Conservation (phyloP, 2,329 filamentous ascomycete species). For the Cercospora sp. region DNA sequence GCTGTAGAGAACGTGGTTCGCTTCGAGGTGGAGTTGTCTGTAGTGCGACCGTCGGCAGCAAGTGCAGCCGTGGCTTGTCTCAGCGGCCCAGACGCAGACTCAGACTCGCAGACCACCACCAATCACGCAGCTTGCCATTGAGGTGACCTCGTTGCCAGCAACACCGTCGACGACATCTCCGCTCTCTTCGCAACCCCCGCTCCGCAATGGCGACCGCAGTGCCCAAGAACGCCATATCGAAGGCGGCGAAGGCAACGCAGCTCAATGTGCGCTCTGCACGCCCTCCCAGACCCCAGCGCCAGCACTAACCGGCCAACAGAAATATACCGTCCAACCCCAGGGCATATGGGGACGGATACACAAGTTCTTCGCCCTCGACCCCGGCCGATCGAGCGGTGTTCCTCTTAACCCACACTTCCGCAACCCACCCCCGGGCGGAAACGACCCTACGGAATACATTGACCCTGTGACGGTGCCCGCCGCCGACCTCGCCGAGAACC, state of each 20-base stretch:
- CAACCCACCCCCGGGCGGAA: slow-evolving; percentile 74
- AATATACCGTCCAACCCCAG: slow-evolving; percentile 89
- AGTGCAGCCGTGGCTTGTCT: slow-evolving; percentile 19
- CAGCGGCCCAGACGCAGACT: not conserved
- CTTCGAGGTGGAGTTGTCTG: slow-evolving; percentile 1
- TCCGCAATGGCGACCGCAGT: slow-evolving; percentile 24
- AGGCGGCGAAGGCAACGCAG: slow-evolving; percentile 23
- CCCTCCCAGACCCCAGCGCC: not conserved
- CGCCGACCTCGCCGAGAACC: slow-evolving; percentile 84
- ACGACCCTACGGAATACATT: slow-evolving; percentile 70
- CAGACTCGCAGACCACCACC: slow-evolving; percentile 8
- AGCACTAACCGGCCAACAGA: slow-evolving; percentile 55
- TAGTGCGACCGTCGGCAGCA: slow-evolving; percentile 3
- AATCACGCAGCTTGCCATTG: slow-evolving; percentile 4
- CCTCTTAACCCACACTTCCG: slow-evolving; percentile 93
- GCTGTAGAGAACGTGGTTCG: not conserved
- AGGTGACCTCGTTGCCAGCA: slow-evolving; percentile 1
- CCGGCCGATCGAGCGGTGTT: slow-evolving; percentile 85
- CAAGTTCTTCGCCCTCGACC: slow-evolving; percentile 74
- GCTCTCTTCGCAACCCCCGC: slow-evolving; percentile 1
- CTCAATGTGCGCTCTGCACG: slow-evolving; percentile 17
- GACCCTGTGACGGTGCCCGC: slow-evolving; percentile 84
- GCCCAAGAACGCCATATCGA: slow-evolving; percentile 23
- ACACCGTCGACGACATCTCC: not conserved
- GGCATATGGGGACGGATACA: slow-evolving; percentile 87